A percentile compares a stretch with the other conserved stretches of the same genome.
Evolutionary conservation across 768 basidiomycete species (phyloP).

Genomic region (Lactifluus pinguis): DNA sequence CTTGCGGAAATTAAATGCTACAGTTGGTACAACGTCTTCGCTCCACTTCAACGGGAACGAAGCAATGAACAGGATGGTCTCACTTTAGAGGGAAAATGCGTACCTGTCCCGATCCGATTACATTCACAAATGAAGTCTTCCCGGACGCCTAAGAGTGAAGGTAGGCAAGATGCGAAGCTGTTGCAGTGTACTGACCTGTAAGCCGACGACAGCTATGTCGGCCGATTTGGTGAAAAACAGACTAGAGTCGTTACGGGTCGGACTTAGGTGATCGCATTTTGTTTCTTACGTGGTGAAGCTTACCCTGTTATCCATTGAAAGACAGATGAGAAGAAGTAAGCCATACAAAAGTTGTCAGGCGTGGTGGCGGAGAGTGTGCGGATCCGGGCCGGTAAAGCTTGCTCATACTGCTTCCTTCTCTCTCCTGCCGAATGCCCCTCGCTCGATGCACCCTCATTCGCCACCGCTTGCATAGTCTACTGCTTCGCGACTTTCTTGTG

Average conservation of each 20-base stretch:
- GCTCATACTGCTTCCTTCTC: not conserved
- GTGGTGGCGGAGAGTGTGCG: not conserved
- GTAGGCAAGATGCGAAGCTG: not conserved
- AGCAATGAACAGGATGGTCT: not conserved
- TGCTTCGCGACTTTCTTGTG: not conserved
- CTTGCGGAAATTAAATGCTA: slow-evolving; percentile 87
- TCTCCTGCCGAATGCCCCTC: slow-evolving; percentile 1
- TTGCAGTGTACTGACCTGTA: slow-evolving; percentile 48
- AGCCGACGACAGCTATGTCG: slow-evolving; percentile 85
- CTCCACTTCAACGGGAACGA: slow-evolving; percentile 53
- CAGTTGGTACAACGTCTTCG: slow-evolving; percentile 93
- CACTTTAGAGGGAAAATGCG: not conserved
- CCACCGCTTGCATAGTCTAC: no score
- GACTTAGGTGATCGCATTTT: not conserved
- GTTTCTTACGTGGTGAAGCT: slow-evolving; percentile 6
- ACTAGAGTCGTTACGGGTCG: slow-evolving; percentile 27
- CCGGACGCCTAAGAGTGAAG: slow-evolving; percentile 63
- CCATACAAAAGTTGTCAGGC: not conserved
- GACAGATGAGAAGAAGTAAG: slow-evolving; percentile 30
- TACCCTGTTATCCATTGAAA: slow-evolving; percentile 50
- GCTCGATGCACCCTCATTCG: slow-evolving; percentile 1
- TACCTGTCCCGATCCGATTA: slow-evolving; percentile 80
- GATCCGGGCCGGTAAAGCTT: not conserved
- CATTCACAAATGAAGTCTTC: slow-evolving; percentile 91
- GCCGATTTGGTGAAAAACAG: slow-evolving; percentile 83